phyloP scores from a whole-genome alignment of 2,329 filamentous ascomycete species.

The Ascosphaera pollenicola region DNA sequence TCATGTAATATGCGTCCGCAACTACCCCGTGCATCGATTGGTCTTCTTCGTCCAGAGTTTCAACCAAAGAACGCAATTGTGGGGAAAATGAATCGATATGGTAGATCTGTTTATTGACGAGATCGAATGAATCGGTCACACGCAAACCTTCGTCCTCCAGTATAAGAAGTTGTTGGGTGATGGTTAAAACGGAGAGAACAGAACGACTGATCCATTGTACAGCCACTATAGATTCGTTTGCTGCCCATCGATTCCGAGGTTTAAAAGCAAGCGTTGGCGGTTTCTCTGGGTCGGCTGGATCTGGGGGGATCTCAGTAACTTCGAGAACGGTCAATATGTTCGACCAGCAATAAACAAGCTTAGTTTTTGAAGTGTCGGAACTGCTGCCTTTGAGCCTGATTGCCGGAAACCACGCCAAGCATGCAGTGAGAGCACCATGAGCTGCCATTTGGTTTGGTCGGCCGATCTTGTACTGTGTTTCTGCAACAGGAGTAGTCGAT shows the following conservation, averaged over 20 bases:
- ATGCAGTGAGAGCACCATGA: slow-evolving; percentile 82
- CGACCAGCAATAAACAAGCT: slow-evolving; percentile 95
- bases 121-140: slow-evolving; percentile 84
- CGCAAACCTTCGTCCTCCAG: slow-evolving; percentile 75
- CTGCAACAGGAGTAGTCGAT: slow-evolving; percentile 85
- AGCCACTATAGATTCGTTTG: slow-evolving; percentile 85
- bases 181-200: slow-evolving; percentile 74
- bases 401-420: slow-evolving; percentile 90
- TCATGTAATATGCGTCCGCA: slow-evolving; percentile 96
- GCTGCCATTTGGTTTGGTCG: slow-evolving; percentile 77
- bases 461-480: slow-evolving; percentile 86
- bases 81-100: slow-evolving; percentile 76
- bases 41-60: slow-evolving; percentile 72
- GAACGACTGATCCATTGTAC: slow-evolving; percentile 94
- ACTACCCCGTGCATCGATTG: slow-evolving; percentile 84
- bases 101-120: slow-evolving; percentile 80
- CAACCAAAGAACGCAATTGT: slow-evolving; percentile 65
- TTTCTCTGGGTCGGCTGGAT: slow-evolving; percentile 47
- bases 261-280: slow-evolving; percentile 59
- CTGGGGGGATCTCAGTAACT: slow-evolving; percentile 45
- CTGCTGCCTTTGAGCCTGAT: slow-evolving; percentile 71
- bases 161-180: slow-evolving; percentile 81
- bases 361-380: slow-evolving; percentile 43
- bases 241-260: slow-evolving; percentile 71
- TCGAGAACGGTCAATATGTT: slow-evolving; percentile 91